Percentiles rank a stretch among this genome's conserved stretches.
Evolutionary conservation across 2,329 filamentous ascomycete genomes (phyloP).

Genomic region (Microdochium trichocladiopsis): DNA sequence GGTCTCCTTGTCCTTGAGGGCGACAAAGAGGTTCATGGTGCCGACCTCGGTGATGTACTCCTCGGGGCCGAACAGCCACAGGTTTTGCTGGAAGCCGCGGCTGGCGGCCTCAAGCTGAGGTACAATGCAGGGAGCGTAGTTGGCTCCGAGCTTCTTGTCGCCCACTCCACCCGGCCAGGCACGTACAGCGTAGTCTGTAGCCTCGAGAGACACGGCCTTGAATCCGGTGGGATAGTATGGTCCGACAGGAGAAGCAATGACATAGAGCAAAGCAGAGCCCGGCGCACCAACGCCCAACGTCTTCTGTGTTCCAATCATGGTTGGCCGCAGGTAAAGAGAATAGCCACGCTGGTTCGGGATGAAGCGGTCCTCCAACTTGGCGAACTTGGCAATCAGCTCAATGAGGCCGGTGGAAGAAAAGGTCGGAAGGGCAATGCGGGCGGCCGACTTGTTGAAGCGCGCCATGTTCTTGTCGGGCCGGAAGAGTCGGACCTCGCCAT

Average conservation of each 20-base stretch:
- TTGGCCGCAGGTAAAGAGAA: slow-evolving; percentile 91
- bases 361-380: slow-evolving; percentile 77
- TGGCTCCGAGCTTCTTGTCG: slow-evolving; percentile 96
- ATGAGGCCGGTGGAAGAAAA: slow-evolving; percentile 71
- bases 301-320: slow-evolving; percentile 93
- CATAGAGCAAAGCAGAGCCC: slow-evolving; percentile 82
- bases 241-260: slow-evolving; percentile 93
- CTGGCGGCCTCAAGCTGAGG: slow-evolving; percentile 88
- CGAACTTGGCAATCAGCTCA: slow-evolving; percentile 74
- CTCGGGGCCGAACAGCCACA: slow-evolving; percentile 95
- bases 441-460: slow-evolving; percentile 83
- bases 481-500: slow-evolving; percentile 78
- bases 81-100: slow-evolving; percentile 93
- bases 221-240: slow-evolving; percentile 98
- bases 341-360: slow-evolving; percentile 84
- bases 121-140: slow-evolving; percentile 99
- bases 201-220: slow-evolving; percentile 93
- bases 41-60: slow-evolving; percentile 96
- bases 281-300: slow-evolving; percentile 92
- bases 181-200: slow-evolving; percentile 91
- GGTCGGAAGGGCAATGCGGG: slow-evolving; percentile 86
- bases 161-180: slow-evolving; percentile 97
- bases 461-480: slow-evolving; percentile 95
- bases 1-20: slow-evolving; percentile 75
- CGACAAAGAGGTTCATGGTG: slow-evolving; percentile 97